A percentile compares a stretch with the other conserved stretches of the same genome.
Evolutionary conservation across 208 protist species (phyloP).

Genomic region (Naegleria gruberi): DNA sequence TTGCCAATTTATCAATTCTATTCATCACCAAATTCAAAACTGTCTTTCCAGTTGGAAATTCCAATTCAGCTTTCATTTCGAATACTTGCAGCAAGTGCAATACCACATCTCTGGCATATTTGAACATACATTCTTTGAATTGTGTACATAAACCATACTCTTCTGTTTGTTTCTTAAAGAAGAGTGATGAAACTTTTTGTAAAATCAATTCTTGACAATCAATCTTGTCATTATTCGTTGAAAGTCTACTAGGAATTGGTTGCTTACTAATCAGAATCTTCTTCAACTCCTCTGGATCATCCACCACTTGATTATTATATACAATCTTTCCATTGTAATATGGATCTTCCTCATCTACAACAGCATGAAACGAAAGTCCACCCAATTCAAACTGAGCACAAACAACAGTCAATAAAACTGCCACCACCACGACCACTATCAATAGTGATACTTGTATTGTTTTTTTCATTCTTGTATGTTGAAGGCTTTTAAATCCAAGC

Average conservation of each 20-base stretch:
- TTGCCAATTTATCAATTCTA: background rate
- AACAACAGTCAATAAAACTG: too few species aligned
- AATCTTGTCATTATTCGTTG: too few species aligned
- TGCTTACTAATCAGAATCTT: background rate
- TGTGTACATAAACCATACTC: background rate
- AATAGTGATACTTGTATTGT: too few species aligned
- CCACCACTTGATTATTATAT: background rate
- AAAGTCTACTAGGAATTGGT: background rate
- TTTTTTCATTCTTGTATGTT: too few species aligned
- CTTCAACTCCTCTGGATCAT: background rate
- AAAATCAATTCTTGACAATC: background rate
- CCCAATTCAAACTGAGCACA: too few species aligned
- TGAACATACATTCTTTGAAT: background rate
- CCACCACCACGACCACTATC: too few species aligned
- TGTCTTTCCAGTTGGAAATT: background rate
- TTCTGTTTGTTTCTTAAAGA: background rate
- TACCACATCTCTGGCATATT: background rate
- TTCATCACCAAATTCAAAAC: background rate
- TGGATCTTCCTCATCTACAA: background rate
- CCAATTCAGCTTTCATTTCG: too few species aligned
- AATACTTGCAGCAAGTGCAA: background rate
- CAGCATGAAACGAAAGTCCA: background rate
- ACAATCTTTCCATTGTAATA: background rate
- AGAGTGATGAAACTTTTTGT: background rate
- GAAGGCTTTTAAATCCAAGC: too few species aligned